These are phyloP conservation scores for Aspergillus terreus DNA, from an alignment of 2,329 filamentous ascomycete genomes.

Conservation along the genomic window DNA sequence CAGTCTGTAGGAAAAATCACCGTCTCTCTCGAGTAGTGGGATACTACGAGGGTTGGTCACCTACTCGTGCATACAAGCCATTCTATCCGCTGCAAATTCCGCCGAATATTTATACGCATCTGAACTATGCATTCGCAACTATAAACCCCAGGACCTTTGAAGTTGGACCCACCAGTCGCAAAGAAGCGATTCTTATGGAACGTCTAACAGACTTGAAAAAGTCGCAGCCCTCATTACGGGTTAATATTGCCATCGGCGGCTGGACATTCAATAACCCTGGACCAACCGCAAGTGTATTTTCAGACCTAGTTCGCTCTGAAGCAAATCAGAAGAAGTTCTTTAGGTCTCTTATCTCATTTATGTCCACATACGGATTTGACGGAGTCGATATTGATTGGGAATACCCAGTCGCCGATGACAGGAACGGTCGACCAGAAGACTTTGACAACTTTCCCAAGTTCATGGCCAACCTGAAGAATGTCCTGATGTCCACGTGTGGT, in stretches of 20 bases:
- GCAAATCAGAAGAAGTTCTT: slow-evolving; percentile 32
- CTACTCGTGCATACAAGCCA: slow-evolving; percentile 16
- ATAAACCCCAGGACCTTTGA: slow-evolving; percentile 9
- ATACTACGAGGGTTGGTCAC: slow-evolving; percentile 35
- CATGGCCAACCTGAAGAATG: slow-evolving; percentile 13
- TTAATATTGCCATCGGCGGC: slow-evolving; percentile 41
- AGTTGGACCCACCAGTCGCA: background rate
- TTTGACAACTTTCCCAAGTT: slow-evolving; percentile 27
- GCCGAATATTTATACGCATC: slow-evolving; percentile 7
- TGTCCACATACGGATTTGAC: slow-evolving; percentile 43
- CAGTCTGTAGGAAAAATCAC: background rate
- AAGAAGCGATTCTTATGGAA: slow-evolving; percentile 1
- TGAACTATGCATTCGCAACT: slow-evolving; percentile 11
- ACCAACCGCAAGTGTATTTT: slow-evolving; percentile 16
- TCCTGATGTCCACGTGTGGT: slow-evolving; percentile 10
- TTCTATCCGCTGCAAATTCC: slow-evolving; percentile 14
- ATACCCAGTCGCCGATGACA: slow-evolving; percentile 34
- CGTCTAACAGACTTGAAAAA: slow-evolving; percentile 32
- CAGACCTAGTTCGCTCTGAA: slow-evolving; percentile 17
- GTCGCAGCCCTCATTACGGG: slow-evolving; percentile 19
- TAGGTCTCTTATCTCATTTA: slow-evolving; percentile 35
- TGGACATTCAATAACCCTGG: slow-evolving; percentile 38
- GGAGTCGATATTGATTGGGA: slow-evolving; percentile 50
- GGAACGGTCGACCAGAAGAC: slow-evolving; percentile 36
- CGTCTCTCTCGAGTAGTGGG: slow-evolving; percentile 20